Evolutionary conservation across 495 filamentous ascomycete genomes (phyloP), one percentile per base, ranked within the genome.

Genomic region (Daldinia concentrica): DNA sequence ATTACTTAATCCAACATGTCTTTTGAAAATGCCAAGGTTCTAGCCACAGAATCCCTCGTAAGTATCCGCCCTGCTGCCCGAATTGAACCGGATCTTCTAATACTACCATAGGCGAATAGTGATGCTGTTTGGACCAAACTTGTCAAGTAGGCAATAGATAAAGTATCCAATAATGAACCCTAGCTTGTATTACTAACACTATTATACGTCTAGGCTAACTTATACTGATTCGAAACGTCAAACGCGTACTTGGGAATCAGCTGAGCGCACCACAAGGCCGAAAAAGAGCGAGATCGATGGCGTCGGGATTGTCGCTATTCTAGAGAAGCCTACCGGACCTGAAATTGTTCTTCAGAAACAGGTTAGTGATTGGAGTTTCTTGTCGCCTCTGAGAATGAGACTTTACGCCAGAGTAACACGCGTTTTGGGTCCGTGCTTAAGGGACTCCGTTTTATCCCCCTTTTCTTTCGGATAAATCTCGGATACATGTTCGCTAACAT

Each of bases 331-430:
- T 1, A 85, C 85, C 1, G 89, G 89, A 9, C 90, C 91, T 0
- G 89, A 95, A 71, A 83, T 97, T 24, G 80, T 98, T 24, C 86
- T 97, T 19, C 91, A 95, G 71, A 94, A 93, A 74, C 94, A 98
- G 76, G 68, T 71, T 9, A 37, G 68, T 66, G 41, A 26, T 50
- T 22, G n/a, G 14, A 29, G 2, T 29, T n/a, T 29, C 12, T 60
- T 5, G 1, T 56, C 36, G 54, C 17, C 9, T 17, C 24, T 17
- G 2, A 41, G 37, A n/a, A 6, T 17, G 9, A 34, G 32, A 34
- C 9, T 41, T 36, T 14, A 48, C 41, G n/a, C 19, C 45, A 12
- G 63, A 39, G 1, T 39, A 3, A 12, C 27, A 41, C 41, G 29
- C 4, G 6, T 15, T 22, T 8, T 48, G 43, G 43, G 19, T 48